Conservation (phyloP, 805 yeast species). For the Wickerhamomyces subpelliculosus region DNA sequence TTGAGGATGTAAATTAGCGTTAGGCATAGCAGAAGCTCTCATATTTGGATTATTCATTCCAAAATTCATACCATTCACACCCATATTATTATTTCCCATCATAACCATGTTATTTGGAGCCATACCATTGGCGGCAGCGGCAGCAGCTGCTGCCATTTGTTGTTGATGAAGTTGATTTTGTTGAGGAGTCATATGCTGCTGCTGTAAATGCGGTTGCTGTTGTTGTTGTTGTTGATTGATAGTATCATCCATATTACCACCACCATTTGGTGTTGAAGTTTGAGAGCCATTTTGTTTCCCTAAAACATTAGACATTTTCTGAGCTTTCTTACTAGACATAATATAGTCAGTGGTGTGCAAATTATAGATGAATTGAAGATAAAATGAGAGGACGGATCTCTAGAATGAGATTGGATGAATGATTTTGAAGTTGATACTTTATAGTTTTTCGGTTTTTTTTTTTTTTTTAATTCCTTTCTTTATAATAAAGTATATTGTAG, state of each 20-base stretch:
- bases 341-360: not conserved
- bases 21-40: conserved; percentile 1
- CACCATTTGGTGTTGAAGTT: not conserved
- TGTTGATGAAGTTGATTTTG: not conserved
- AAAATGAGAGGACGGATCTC: no score
- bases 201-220: not conserved
- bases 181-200: not conserved
- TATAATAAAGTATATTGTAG: no score
- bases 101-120: not conserved
- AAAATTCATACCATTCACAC: not conserved
- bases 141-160: no score
- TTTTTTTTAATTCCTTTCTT: no score
- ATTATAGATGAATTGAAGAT: no score
- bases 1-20: conserved; percentile 8
- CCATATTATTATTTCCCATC: no score
- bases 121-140: not conserved
- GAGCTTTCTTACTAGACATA: not conserved
- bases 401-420: no score
- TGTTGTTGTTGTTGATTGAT: not conserved
- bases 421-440: no score
- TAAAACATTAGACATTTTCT: not conserved
- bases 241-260: not conserved
- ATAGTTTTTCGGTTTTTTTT: no score
- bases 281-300: not conserved
- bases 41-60: not conserved